Percentiles rank a stretch among this genome's conserved stretches.
phyloP scores from a whole-genome alignment of 2,329 filamentous ascomycete species.

The Fusarium heterosporum region DNA sequence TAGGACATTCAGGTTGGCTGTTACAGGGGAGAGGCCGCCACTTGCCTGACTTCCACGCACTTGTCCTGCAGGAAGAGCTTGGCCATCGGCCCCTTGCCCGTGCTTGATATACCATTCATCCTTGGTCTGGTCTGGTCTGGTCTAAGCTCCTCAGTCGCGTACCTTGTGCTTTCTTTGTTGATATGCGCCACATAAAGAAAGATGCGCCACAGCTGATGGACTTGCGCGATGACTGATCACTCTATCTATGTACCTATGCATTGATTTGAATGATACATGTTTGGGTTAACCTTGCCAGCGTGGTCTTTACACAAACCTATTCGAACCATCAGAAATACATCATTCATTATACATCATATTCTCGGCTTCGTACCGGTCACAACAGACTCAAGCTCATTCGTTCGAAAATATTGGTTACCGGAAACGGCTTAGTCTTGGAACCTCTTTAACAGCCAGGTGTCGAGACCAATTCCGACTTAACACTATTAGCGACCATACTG shows the following conservation, averaged over 20 bases:
- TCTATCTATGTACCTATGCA: not conserved
- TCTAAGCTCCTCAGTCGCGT: not conserved
- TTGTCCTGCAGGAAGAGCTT: slow-evolving; percentile 31
- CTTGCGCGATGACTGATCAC: slow-evolving; percentile 16
- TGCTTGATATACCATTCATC: slow-evolving; percentile 18
- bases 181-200: not conserved
- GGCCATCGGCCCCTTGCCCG: slow-evolving; percentile 29
- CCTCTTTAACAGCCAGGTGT: slow-evolving; percentile 34
- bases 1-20: slow-evolving; percentile 14
- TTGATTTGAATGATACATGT: slow-evolving; percentile 4
- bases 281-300: slow-evolving; percentile 2
- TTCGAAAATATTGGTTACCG: slow-evolving; percentile 26
- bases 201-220: slow-evolving; percentile 10
- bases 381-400: not conserved
- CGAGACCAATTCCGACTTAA: slow-evolving; percentile 29
- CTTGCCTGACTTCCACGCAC: slow-evolving; percentile 24
- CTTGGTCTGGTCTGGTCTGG: slow-evolving; percentile 4
- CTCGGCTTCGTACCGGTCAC: not conserved
- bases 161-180: not conserved
- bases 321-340: not conserved
- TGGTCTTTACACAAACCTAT: slow-evolving; percentile 7
- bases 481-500: slow-evolving; percentile 30
- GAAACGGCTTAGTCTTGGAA: slow-evolving; percentile 26
- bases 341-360: not conserved
- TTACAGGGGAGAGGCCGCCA: slow-evolving; percentile 30